Evolutionary conservation across 2,329 filamentous ascomycete genomes (phyloP).

Genomic region (Fusarium liriodendri): DNA sequence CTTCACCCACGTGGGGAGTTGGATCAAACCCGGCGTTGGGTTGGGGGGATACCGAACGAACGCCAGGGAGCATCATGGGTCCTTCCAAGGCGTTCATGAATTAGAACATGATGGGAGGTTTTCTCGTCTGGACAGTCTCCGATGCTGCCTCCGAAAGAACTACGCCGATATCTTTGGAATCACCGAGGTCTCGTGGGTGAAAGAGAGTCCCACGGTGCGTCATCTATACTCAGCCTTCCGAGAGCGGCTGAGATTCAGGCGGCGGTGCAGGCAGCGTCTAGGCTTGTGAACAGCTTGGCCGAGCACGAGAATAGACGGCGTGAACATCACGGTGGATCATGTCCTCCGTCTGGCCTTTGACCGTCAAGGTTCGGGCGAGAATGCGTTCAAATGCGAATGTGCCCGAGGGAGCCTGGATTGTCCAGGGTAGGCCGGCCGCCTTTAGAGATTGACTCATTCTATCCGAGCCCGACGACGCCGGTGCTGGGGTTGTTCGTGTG

Average conservation of each 20-base stretch:
- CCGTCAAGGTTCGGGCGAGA: background rate
- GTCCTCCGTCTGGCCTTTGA: background rate
- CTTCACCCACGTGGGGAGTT: background rate
- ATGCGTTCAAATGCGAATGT: background rate
- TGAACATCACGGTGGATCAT: background rate
- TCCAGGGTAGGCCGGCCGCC: background rate
- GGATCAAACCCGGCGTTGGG: background rate
- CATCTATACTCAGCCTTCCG: slow-evolving; percentile 28
- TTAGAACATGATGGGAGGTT: background rate
- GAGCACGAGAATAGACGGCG: slow-evolving; percentile 7
- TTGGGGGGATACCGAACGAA: background rate
- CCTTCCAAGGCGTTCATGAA: background rate
- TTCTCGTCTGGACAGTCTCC: background rate
- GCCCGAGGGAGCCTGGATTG: background rate
- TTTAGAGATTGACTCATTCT: slow-evolving; percentile 3
- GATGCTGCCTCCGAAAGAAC: background rate
- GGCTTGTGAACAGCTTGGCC: slow-evolving; percentile 3
- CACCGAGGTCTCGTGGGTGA: slow-evolving; percentile 4
- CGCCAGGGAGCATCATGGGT: background rate
- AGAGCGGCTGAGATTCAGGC: slow-evolving; percentile 4
- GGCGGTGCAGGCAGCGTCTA: slow-evolving; percentile 22
- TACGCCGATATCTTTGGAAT: background rate
- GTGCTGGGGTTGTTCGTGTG: background rate
- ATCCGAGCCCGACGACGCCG: background rate
- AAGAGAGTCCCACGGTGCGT: slow-evolving; percentile 3